These are phyloP conservation scores for Leptographium lundbergii DNA, from an alignment of 2,329 filamentous ascomycete species.

Conservation along the genomic window DNA sequence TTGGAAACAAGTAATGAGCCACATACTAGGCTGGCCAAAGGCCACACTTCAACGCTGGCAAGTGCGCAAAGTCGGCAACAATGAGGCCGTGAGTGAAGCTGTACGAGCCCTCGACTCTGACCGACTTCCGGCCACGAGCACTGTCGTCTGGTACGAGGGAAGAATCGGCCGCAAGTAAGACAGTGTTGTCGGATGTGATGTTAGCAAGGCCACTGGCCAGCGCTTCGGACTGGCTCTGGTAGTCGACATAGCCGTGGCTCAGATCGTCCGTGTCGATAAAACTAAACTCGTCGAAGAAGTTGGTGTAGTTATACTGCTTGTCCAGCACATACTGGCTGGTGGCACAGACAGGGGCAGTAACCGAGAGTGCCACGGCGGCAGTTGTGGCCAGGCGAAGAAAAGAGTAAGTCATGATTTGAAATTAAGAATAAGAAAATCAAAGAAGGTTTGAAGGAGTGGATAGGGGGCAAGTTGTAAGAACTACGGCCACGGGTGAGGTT, in stretches of 20 bases:
- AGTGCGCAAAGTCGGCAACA: slow-evolving; percentile 55
- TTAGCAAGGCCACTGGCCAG: slow-evolving; percentile 18
- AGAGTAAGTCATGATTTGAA: slow-evolving; percentile 12
- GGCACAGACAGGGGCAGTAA: neutral
- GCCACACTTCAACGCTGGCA: slow-evolving; percentile 54
- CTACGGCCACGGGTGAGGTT: neutral
- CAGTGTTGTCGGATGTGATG: slow-evolving; percentile 25
- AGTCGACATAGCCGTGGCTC: slow-evolving; percentile 53
- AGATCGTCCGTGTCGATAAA: slow-evolving; percentile 45
- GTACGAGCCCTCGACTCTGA: slow-evolving; percentile 52
- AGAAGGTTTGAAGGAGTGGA: neutral
- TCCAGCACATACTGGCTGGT: slow-evolving; percentile 23
- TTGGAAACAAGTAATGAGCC: neutral
- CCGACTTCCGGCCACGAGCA: slow-evolving; percentile 35
- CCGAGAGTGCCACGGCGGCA: slow-evolving; percentile 15
- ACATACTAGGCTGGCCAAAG: slow-evolving; percentile 58
- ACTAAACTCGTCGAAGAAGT: slow-evolving; percentile 36
- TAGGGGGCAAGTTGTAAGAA: neutral
- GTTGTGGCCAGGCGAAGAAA: slow-evolving; percentile 15
- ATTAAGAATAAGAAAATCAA: neutral
- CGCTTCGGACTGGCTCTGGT: slow-evolving; percentile 24
- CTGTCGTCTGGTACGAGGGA: neutral
- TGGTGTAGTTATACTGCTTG: slow-evolving; percentile 27
- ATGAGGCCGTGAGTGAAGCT: slow-evolving; percentile 54
- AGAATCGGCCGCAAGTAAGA: slow-evolving; percentile 11